A percentile compares a stretch with the other conserved stretches of the same genome.
Conservation (phyloP, 805 yeast species). For the Saturnispora diversa region DNA sequence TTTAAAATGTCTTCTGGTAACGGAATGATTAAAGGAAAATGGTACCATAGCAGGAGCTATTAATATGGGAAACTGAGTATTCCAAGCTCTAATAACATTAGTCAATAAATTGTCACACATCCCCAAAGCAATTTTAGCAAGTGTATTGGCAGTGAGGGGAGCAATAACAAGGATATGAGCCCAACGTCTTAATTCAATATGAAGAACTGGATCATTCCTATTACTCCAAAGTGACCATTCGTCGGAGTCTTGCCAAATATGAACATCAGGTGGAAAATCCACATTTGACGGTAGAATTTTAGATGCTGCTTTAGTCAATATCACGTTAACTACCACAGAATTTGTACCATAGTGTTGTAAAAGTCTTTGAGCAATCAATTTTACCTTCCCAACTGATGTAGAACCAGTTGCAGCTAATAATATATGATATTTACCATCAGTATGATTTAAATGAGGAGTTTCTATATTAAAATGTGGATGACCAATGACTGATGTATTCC, state of each 20-base stretch:
- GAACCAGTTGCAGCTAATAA: constrained; percentile 55
- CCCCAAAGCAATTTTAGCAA: constrained; percentile 49
- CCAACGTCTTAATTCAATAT: constrained; percentile 54
- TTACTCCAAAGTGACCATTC: constrained; percentile 50
- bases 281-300: constrained; percentile 41
- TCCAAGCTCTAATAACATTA: constrained; percentile 55
- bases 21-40: constrained; percentile 48
- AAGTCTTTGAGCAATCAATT: constrained; percentile 43
- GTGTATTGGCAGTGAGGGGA: constrained; percentile 51
- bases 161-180: constrained; percentile 51
- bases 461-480: not conserved
- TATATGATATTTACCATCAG: constrained; percentile 50
- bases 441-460: constrained; percentile 35
- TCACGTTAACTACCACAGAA: constrained; percentile 44
- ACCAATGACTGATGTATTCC: too few species aligned
- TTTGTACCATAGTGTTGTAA: constrained; percentile 43
- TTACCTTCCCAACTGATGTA: constrained; percentile 42
- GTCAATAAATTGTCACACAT: constrained; percentile 52
- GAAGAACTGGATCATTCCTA: constrained; percentile 52
- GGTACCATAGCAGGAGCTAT: constrained; percentile 57
- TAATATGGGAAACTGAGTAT: constrained; percentile 47
- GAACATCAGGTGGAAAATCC: constrained; percentile 37
- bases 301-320: constrained; percentile 47
- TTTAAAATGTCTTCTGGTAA: constrained; percentile 47
- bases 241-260: constrained; percentile 50